Percentiles rank a stretch among this genome's conserved stretches.
These are phyloP conservation scores for Abortiporus biennis DNA, from an alignment of 1,284 basidiomycete species.

Conservation along the genomic window DNA sequence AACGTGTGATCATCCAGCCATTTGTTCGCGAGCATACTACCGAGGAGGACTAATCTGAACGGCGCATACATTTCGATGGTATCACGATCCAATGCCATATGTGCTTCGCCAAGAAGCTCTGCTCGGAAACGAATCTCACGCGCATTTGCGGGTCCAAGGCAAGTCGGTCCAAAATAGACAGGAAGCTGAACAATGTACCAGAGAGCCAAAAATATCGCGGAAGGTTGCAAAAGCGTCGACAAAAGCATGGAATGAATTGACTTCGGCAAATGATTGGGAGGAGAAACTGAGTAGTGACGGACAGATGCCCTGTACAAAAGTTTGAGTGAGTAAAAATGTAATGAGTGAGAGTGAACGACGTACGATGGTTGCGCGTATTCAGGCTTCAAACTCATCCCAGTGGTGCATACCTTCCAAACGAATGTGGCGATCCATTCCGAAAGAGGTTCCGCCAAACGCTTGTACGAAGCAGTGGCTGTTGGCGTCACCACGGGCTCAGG, in stretches of 20 bases:
- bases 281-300: conserved; percentile 37
- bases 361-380: conserved; percentile 25
- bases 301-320: conserved; percentile 22
- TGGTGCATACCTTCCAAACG: conserved; percentile 75
- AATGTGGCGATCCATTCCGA: conserved; percentile 73
- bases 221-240: conserved; percentile 77
- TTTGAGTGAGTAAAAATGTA: conserved; percentile 9
- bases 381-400: conserved; percentile 50
- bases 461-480: conserved; percentile 52
- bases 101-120: conserved; percentile 50
- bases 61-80: conserved; percentile 50
- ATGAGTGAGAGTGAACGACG: conserved; percentile 10
- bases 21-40: conserved; percentile 86
- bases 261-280: conserved; percentile 51
- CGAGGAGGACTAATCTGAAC: conserved; percentile 74
- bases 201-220: conserved; percentile 71
- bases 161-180: conserved; percentile 43
- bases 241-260: conserved; percentile 67
- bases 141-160: conserved; percentile 43
- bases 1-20: conserved; percentile 92
- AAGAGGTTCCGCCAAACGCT: conserved; percentile 66
- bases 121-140: conserved; percentile 55
- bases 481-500: conserved; percentile 41
- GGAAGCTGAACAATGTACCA: conserved; percentile 83
- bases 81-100: conserved; percentile 41